phyloP scores from a whole-genome alignment of 371 early-diverging fungal species.

The Mortierella sp. region DNA sequence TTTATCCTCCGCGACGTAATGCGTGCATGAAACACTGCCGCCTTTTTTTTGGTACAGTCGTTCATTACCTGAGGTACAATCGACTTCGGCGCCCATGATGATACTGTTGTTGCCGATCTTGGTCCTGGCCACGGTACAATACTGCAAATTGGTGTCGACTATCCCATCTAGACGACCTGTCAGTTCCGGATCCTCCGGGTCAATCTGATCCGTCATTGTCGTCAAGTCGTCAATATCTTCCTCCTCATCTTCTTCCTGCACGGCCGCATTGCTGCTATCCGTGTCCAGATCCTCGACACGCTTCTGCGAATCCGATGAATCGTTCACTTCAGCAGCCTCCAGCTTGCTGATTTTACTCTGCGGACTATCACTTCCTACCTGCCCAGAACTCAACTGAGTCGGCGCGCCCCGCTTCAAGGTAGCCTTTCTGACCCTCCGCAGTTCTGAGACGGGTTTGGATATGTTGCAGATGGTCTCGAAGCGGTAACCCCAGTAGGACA shows the following conservation, averaged over 20 bases:
- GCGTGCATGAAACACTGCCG: neutral
- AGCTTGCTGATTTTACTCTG: neutral
- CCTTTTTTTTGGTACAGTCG: neutral
- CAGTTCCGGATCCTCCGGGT: slow-evolving; percentile 59
- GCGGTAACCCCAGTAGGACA: slow-evolving; percentile 85
- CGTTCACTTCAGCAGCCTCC: neutral
- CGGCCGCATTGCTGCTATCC: neutral
- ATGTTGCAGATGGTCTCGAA: slow-evolving; percentile 79
- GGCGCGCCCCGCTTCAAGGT: slow-evolving; percentile 10
- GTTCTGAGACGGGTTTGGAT: slow-evolving; percentile 62
- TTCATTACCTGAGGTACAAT: slow-evolving; percentile 76
- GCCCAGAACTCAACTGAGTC: neutral
- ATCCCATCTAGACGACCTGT: slow-evolving; percentile 58
- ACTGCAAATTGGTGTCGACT: slow-evolving; percentile 89
- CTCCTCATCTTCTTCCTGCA: neutral
- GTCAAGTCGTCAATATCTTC: neutral
- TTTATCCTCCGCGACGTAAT: neutral
- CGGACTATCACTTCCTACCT: neutral
- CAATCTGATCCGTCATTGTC: slow-evolving; percentile 20
- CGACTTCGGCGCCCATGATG: slow-evolving; percentile 94
- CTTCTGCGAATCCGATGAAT: neutral
- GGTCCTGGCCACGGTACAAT: slow-evolving; percentile 88
- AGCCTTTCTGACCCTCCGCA: slow-evolving; percentile 30
- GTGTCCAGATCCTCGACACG: neutral
- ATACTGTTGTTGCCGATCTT: slow-evolving; percentile 76